A percentile compares a stretch with the other conserved stretches of the same genome.
These are phyloP conservation scores for Xerocomus potaroensis DNA, from an alignment of 768 basidiomycete species.

Conservation along the genomic window DNA sequence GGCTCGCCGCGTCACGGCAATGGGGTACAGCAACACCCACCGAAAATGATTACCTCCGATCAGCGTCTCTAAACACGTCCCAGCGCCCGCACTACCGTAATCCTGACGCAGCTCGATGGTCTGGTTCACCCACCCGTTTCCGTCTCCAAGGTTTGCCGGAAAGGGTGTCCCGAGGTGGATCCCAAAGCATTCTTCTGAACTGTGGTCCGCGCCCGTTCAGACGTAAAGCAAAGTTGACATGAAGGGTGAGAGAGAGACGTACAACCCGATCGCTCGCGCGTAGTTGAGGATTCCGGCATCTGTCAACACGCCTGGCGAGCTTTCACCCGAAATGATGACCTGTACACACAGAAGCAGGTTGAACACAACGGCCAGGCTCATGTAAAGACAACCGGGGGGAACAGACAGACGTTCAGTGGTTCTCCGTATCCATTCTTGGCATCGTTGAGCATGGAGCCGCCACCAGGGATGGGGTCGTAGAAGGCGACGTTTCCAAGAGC, in stretches of 20 bases:
- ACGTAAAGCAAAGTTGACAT: neutral
- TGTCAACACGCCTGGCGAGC: constrained; percentile 54
- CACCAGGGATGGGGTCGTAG: constrained; percentile 31
- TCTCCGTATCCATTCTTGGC: constrained; percentile 38
- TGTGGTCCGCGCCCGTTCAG: constrained; percentile 16
- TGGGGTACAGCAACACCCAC: too few species aligned
- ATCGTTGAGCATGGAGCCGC: constrained; percentile 43
- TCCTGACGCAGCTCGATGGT: constrained; percentile 43
- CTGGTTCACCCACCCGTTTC: constrained; percentile 41
- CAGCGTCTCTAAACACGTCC: constrained; percentile 45
- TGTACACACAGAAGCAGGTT: constrained; percentile 8
- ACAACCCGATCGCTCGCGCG: constrained; percentile 63
- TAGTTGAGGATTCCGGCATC: constrained; percentile 55
- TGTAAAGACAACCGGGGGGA: too few species aligned
- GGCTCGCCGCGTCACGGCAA: too few species aligned
- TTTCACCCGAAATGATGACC: constrained; percentile 65
- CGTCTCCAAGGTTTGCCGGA: constrained; percentile 46
- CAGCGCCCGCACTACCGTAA: constrained; percentile 31
- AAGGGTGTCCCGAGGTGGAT: constrained; percentile 36
- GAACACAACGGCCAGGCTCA: too few species aligned
- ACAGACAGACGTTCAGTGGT: constrained; percentile 42
- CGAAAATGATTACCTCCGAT: constrained; percentile 49
- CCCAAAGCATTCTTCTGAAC: constrained; percentile 36
- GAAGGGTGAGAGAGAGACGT: constrained; percentile 14
- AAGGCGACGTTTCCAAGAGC: constrained; percentile 22